A percentile compares a stretch with the other conserved stretches of the same genome.
These are phyloP conservation scores for Carex arenaria DNA, from an alignment of 202 grass and related monocot genomes.

Conservation along the genomic window DNA sequence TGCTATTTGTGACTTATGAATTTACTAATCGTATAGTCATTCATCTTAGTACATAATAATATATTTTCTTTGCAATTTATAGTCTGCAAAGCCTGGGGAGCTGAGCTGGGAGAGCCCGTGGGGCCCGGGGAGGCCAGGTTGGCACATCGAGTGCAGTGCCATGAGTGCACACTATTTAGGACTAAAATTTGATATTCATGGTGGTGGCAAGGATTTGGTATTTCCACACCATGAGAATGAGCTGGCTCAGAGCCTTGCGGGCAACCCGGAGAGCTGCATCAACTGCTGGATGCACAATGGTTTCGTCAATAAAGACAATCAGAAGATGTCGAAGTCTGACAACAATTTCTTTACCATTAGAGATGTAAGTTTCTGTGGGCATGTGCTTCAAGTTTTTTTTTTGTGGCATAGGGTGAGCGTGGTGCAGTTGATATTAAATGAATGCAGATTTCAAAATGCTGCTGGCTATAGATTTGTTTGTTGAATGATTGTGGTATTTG, in stretches of 20 bases:
- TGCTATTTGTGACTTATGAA: constrained; percentile 7
- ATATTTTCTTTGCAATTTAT: constrained; percentile 1
- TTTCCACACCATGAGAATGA: constrained; percentile 99
- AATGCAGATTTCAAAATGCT: neutral
- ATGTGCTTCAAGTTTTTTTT: neutral
- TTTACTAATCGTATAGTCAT: neutral
- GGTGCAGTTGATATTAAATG: neutral
- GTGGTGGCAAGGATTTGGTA: constrained; percentile 85
- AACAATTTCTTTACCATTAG: constrained; percentile 95
- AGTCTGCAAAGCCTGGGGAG: constrained; percentile 82
- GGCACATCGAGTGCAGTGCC: constrained; percentile 98
- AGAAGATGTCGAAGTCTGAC: constrained; percentile 96
- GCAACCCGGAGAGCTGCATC: constrained; percentile 57
- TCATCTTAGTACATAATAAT: neutral
- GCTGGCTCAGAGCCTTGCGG: constrained; percentile 68
- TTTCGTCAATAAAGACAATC: constrained; percentile 84
- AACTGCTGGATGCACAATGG: constrained; percentile 65
- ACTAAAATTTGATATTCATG: constrained; percentile 83
- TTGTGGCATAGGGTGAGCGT: neutral
- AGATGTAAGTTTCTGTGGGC: constrained; percentile 48
- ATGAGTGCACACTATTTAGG: constrained; percentile 88
- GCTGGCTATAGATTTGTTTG: neutral
- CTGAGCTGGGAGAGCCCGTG: constrained; percentile 86
- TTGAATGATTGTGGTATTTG: neutral
- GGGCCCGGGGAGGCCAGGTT: constrained; percentile 82